Evolutionary conservation across 78 protist genomes (phyloP), one percentile per base, ranked within the genome.

Genomic region (Cavenderia fasciculata): DNA sequence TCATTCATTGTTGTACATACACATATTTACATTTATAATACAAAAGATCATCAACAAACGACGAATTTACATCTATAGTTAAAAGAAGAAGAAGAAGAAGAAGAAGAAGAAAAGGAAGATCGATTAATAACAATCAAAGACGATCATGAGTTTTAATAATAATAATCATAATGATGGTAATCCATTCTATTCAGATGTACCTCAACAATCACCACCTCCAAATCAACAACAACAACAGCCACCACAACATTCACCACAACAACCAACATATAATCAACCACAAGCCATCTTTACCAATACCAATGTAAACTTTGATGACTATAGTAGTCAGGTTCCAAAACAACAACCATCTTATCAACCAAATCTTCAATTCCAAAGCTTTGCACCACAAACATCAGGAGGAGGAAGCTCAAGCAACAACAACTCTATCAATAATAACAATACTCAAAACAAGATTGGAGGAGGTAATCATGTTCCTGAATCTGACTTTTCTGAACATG

Each of bases 251-350:
- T 14, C 12, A 14, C 61, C 34, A 49, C 25, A 44, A 31, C 31
- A 43, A 10, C 31, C 11, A 31, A 34, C 59, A 36, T 49, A 59
- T 7, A 68, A 54, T 51, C 87, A 76, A 76, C 76, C 73, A 65
- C 89, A 82, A 68, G 59, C 74, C 27, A 66, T 82, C 54, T 82
- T 82, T 59, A 68, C 89, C 33, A 82, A 82, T 54, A 82, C 89
- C 19, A 82, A 82, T 68, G 72, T 82, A 52, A 71, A 82, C 38
- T 82, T 51, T 82, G 43, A 82, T 33, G 89, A 82, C 43, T 82
- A 47, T 27, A 56, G 59, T 29, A 25, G 19, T 34, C 34, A 36
- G 43, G 31, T 16, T 25, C 59, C 66, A 76, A 29, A 43, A 33
- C 86, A 41, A 68, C 43, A 40, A 11, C 34, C 89, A 65, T 6